These are phyloP conservation scores for Yamadazyma akitaensis DNA, from an alignment of 805 yeast genomes.

Conservation along the genomic window DNA sequence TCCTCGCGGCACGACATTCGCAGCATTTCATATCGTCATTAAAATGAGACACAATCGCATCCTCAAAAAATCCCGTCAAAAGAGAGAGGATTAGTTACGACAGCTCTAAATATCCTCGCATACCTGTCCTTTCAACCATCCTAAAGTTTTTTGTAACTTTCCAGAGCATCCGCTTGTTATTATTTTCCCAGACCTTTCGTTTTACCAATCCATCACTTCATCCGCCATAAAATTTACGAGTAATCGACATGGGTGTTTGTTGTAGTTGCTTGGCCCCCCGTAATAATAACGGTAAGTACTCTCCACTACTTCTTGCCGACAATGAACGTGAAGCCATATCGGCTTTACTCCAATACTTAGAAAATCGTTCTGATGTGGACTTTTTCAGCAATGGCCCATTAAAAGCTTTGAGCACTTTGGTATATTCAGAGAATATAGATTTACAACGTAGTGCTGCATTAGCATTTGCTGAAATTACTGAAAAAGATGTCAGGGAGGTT, in stretches of 20 bases:
- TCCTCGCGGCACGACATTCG: background rate
- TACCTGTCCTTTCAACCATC: background rate
- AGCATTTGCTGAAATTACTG: slow-evolving; percentile 98
- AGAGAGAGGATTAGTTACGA: background rate
- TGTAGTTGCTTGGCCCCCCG: slow-evolving; percentile 40
- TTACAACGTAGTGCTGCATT: slow-evolving; percentile 95
- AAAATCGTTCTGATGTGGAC: slow-evolving; percentile 82
- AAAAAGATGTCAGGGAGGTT: slow-evolving; percentile 89
- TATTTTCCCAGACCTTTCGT: background rate
- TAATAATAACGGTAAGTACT: slow-evolving; percentile 55
- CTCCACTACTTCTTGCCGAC: slow-evolving; percentile 79
- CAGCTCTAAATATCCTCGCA: background rate
- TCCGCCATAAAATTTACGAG: background rate
- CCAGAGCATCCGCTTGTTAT: background rate
- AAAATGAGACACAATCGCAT: slow-evolving; percentile 2
- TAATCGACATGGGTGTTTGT: slow-evolving; percentile 36
- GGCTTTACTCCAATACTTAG: slow-evolving; percentile 81
- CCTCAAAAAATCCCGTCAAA: slow-evolving; percentile 5
- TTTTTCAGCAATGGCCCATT: slow-evolving; percentile 85
- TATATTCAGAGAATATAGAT: slow-evolving; percentile 91
- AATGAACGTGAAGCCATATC: slow-evolving; percentile 97
- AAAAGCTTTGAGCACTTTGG: slow-evolving; percentile 86
- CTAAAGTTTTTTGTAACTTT: background rate
- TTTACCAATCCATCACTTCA: no score
- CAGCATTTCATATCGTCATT: slow-evolving; percentile 2